Base-by-base conservation (phyloP, 352 stramenopile genomes). In the Phytopythium vexans region DNA sequence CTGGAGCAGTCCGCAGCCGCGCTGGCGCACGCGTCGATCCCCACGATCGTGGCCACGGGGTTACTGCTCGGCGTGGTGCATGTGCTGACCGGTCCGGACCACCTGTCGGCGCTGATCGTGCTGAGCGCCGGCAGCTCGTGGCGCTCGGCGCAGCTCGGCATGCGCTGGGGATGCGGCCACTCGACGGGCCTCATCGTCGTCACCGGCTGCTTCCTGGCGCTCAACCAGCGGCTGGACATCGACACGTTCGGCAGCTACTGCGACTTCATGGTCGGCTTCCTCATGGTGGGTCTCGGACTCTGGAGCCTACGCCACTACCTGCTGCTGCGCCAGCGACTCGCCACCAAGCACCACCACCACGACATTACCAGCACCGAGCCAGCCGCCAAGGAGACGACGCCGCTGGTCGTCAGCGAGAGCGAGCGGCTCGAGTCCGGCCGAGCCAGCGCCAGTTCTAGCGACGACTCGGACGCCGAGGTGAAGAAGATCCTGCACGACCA, bases 111-210 rank as follows among this genome's bases (percentile, higher is more conserved):
- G 15, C 67, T 96, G 9, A 89, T 88, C 36, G 94, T 92, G 46
- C 67, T 96, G 4, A 91, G 72, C 53, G 81, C 83, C 1, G 79
- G 74, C 1, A 83, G 72, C 0, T 91, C 75, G 39, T 86, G 69
- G 60, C 72, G 70, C 27, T 86, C 83, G 27, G 94, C 89, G 49
- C 72, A 78, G 33, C 64, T 96, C 7, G 87, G 87, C 14, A 75
- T 96, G 57, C 80, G 82, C 64, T 97, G 88, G 89, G 89, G 89
- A n/a, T 73, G 89, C 42, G 88, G 88, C 45, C 88, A 96, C 62
- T 90, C 75, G 5, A 83, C 76, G 6, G 89, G 88, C 2, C 70
- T 97, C 14, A 54, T 97, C 16, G 34, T 88, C 31, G 73, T 88
- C 32, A 92, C 60, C 50, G 72, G 60, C 42, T 67, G 44, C 52